phyloP scores from a whole-genome alignment of 2,329 filamentous ascomycete genomes.

The Malbranchea zuffiana region DNA sequence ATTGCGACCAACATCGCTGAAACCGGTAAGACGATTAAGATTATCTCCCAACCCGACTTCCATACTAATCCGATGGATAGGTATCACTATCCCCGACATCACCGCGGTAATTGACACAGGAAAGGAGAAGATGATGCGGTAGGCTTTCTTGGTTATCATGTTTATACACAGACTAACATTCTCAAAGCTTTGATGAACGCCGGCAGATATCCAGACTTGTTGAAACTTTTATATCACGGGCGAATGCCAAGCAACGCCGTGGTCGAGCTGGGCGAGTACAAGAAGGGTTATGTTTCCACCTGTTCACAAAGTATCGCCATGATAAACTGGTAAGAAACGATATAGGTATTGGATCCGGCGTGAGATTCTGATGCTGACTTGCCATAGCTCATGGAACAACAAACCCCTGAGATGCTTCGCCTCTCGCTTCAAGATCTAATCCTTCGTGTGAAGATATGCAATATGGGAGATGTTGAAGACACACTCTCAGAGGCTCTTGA shows the following conservation, averaged over 20 bases:
- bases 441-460: slow-evolving; percentile 94
- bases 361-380: not conserved
- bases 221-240: slow-evolving; percentile 88
- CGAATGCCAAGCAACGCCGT: slow-evolving; percentile 89
- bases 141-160: slow-evolving; percentile 6
- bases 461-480: slow-evolving; percentile 83
- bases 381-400: slow-evolving; percentile 67
- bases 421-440: slow-evolving; percentile 89
- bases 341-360: not conserved
- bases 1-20: slow-evolving; percentile 97
- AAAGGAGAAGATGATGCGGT: slow-evolving; percentile 87
- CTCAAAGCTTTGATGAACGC: slow-evolving; percentile 71
- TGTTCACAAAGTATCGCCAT: slow-evolving; percentile 84
- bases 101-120: slow-evolving; percentile 95
- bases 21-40: slow-evolving; percentile 48
- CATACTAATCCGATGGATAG: slow-evolving; percentile 14
- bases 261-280: slow-evolving; percentile 93
- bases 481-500: slow-evolving; percentile 82
- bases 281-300: slow-evolving; percentile 85
- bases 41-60: not conserved
- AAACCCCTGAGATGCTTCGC: slow-evolving; percentile 91
- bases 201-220: slow-evolving; percentile 81
- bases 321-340: slow-evolving; percentile 47
- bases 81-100: slow-evolving; percentile 92
- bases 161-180: not conserved